phyloP scores from a whole-genome alignment of 176 grass and related monocot species.

The Secale cereale region DNA sequence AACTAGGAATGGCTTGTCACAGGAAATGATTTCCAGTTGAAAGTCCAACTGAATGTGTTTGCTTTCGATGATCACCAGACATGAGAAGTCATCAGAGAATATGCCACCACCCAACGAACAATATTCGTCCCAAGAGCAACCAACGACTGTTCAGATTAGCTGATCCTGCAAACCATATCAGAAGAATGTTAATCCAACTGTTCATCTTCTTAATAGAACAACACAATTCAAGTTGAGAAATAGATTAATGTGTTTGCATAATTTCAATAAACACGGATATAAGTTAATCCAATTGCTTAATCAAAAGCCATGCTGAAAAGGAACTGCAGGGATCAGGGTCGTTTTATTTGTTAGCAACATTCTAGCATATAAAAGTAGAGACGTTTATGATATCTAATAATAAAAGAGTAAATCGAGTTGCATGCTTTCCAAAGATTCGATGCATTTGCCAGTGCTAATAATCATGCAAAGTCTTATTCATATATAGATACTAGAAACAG shows the following conservation, averaged over 20 bases:
- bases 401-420: not conserved
- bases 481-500: not conserved
- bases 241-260: not conserved
- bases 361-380: not conserved
- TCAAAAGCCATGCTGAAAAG: not conserved
- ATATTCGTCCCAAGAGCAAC: conserved; percentile 22
- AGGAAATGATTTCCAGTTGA: conserved; percentile 18
- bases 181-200: conserved; percentile 19
- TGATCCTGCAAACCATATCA: conserved; percentile 40
- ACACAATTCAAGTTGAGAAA: not conserved
- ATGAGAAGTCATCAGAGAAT: conserved; percentile 21
- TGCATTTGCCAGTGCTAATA: not conserved
- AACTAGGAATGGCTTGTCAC: conserved; percentile 24
- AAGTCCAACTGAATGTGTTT: conserved; percentile 7
- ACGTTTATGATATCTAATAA: not conserved
- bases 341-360: not conserved
- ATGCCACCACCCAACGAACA: conserved; percentile 1
- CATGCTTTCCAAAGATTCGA: not conserved
- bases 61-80: conserved; percentile 13
- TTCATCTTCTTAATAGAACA: conserved; percentile 12
- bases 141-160: conserved; percentile 18
- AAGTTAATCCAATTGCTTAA: not conserved
- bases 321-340: not conserved
- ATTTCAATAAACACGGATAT: not conserved
- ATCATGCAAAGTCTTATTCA: not conserved